Conservation (phyloP, 306 rosid genomes). For the Herpetospermum pedunculosum region DNA sequence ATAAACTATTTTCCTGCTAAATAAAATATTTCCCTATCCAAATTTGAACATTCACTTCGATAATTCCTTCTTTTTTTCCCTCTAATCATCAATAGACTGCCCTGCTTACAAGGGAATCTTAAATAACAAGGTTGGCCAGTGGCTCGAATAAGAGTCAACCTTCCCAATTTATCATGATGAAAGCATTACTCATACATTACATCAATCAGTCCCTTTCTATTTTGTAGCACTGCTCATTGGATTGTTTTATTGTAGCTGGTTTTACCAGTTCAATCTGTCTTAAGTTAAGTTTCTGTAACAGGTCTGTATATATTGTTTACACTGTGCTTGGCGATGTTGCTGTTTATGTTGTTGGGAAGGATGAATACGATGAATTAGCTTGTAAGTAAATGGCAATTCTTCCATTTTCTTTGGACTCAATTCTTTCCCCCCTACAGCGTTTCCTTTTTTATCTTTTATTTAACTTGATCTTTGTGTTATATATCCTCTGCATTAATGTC, state of each 20-base stretch:
- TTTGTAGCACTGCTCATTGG: neutral
- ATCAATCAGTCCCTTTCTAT: neutral
- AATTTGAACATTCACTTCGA: neutral
- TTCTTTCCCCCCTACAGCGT: neutral
- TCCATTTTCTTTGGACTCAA: neutral
- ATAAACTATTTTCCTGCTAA: neutral
- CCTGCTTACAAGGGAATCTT: neutral
- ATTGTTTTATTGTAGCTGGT: neutral
- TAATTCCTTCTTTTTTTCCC: neutral
- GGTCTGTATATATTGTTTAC: constrained; percentile 92
- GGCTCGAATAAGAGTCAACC: neutral
- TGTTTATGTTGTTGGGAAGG: constrained; percentile 82
- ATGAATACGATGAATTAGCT: constrained; percentile 84
- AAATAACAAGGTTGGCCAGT: neutral
- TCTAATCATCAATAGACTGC: neutral
- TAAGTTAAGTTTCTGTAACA: constrained; percentile 17
- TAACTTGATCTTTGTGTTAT: neutral
- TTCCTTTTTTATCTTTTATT: neutral
- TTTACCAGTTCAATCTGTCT: neutral
- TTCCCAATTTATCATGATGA: neutral
- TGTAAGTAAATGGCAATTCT: constrained; percentile 33
- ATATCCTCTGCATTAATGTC: neutral
- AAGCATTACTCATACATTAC: neutral
- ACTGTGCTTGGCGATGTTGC: constrained; percentile 91
- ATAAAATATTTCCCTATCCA: neutral